Evolutionary conservation across 169 alveolate species (phyloP), one percentile per base, ranked within the genome.

Genomic region (Cryptosporidium sp.): DNA sequence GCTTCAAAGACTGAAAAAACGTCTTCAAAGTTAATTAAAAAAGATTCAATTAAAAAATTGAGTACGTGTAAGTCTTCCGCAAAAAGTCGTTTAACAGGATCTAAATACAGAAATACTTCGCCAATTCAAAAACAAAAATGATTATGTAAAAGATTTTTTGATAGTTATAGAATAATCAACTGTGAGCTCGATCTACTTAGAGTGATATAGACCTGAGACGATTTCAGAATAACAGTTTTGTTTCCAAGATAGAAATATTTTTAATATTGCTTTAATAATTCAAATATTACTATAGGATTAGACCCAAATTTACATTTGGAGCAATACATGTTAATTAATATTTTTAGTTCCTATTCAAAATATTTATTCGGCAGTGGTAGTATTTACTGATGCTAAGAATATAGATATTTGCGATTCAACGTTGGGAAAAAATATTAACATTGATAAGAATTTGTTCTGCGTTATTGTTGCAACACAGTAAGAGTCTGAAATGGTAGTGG

Each of bases 391-490:
- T 62, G 89, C 73, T 48, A 80, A 35, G 39, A 80, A 62, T 35
- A 80, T 37, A 26, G 89, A 80, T 26, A 80, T 80, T 80, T 80
- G 89, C 1, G 89, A 80, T 21, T 80, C 39, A 26, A 62, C 29
- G 26, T 43, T 80, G 16, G 89, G 89, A 69, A 80, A 80, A 43
- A 80, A 80, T 31, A 80, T 48, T 9, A 80, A 43, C 50, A 80
- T 45, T 16, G 89, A 80, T 33, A 80, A n/a, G n/a, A 45, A 80
- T 62, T 80, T 80, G 65, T 62, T 26, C 31, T 31, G 74, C 10
- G 89, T 80, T 35, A 80, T 80, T 31, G 89, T 80, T 1, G 74
- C 65, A 21, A 80, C 89, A 45, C 89, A 61, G 43, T 80, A 65
- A 2, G 89, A 59, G 45, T 62, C 89, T 12, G 89, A 67, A 14